Evolutionary conservation across 202 grass and related monocot genomes (phyloP).

Genomic region (Digitaria exilis): DNA sequence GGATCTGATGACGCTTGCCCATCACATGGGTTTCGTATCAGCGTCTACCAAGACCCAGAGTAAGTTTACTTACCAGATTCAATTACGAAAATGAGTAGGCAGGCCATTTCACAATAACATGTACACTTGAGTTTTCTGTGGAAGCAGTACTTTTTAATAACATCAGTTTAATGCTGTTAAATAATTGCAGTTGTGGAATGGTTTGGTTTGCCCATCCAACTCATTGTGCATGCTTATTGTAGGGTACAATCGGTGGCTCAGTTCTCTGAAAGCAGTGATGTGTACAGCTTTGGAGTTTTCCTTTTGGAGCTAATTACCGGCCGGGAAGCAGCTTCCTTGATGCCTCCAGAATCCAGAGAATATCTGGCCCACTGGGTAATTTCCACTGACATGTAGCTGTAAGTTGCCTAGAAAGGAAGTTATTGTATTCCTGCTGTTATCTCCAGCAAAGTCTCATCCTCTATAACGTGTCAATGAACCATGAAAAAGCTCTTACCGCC

Average conservation of each 20-base stretch:
- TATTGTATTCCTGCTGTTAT: constrained; percentile 24
- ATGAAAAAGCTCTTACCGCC: constrained; percentile 13
- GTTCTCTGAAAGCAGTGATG: constrained; percentile 83
- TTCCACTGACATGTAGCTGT: constrained; percentile 40
- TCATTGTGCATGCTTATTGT: constrained; percentile 31
- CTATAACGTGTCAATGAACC: constrained; percentile 5
- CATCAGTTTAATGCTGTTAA: neutral
- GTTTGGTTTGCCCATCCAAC: constrained; percentile 18
- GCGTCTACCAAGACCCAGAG: constrained; percentile 75
- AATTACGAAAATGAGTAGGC: constrained; percentile 19
- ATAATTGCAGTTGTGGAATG: constrained; percentile 6
- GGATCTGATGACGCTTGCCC: constrained; percentile 50
- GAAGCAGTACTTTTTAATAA: neutral
- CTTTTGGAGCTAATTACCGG: constrained; percentile 95
- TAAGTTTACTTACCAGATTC: constrained; percentile 40
- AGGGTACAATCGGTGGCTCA: constrained; percentile 52
- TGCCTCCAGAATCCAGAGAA: constrained; percentile 59
- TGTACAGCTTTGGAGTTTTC: constrained; percentile 93
- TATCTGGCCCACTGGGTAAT: constrained; percentile 86
- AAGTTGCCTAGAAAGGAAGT: constrained; percentile 21
- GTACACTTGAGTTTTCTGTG: constrained; percentile 12
- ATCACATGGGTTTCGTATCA: constrained; percentile 53
- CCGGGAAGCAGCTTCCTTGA: constrained; percentile 46
- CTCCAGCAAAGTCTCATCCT: neutral
- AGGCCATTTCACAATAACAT: neutral